Conservation (phyloP, 2,329 filamentous ascomycete species). For the Aspergillus bombycis region DNA sequence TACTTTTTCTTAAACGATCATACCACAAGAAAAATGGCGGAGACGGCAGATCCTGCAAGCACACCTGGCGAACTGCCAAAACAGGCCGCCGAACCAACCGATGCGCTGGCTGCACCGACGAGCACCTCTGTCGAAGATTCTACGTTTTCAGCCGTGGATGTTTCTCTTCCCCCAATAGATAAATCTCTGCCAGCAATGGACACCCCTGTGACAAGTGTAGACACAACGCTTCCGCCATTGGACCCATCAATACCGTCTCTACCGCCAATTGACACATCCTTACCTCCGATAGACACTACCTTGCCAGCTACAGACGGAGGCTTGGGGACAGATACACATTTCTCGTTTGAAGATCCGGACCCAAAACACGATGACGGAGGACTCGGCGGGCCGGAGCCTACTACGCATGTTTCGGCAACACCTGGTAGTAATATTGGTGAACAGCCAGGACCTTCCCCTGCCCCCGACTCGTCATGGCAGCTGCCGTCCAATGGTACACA, state of each 20-base stretch:
- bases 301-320: conserved; percentile 25
- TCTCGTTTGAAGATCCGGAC: conserved; percentile 21
- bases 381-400: conserved; percentile 4
- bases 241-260: conserved; percentile 35
- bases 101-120: background rate
- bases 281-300: conserved; percentile 33
- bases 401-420: conserved; percentile 13
- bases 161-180: conserved; percentile 30
- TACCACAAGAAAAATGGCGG: conserved; percentile 23
- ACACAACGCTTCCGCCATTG: conserved; percentile 29
- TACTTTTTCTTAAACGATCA: background rate
- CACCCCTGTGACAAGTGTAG: conserved; percentile 30
- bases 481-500: conserved; percentile 46
- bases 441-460: conserved; percentile 33
- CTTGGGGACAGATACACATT: conserved; percentile 14
- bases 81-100: conserved; percentile 13
- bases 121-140: background rate
- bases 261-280: conserved; percentile 29
- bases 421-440: conserved; percentile 25
- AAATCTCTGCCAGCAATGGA: conserved; percentile 31
- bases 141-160: conserved; percentile 17
- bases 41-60: conserved; percentile 23
- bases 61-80: conserved; percentile 24
- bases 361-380: conserved; percentile 20
- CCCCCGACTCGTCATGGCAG: conserved; percentile 48